Evolutionary conservation across 768 basidiomycete genomes (phyloP).

Genomic region (Leucocoprinus sp.): DNA sequence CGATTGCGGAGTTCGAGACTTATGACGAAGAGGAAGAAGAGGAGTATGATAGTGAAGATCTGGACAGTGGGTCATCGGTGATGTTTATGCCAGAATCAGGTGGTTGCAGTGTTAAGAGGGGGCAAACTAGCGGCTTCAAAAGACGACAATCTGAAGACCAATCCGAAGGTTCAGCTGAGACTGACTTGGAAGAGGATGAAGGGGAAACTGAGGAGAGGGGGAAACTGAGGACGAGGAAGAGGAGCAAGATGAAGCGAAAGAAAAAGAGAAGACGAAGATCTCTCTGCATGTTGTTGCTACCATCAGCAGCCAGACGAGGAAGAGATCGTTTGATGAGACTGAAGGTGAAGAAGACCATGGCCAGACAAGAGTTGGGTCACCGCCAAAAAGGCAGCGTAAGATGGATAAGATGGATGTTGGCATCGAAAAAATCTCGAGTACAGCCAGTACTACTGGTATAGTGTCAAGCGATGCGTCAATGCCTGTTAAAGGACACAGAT

Average conservation of each 20-base stretch:
- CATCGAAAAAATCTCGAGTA: no score
- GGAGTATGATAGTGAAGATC: no score
- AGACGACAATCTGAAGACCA: no score
- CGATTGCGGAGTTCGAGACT: no score
- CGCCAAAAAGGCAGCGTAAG: constrained; percentile 2
- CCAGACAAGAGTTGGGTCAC: not conserved
- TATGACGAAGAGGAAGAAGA: not conserved
- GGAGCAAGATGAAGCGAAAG: not conserved
- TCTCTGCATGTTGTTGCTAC: not conserved
- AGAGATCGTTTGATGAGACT: constrained; percentile 23
- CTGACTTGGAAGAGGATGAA: constrained; percentile 6
- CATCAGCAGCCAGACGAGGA: constrained; percentile 17
- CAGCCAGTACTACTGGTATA: no score
- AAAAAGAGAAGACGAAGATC: not conserved
- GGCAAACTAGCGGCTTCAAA: constrained; percentile 11
- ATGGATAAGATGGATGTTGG: not conserved
- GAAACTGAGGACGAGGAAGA: constrained; percentile 8
- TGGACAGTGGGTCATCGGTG: no score
- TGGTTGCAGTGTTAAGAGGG: no score
- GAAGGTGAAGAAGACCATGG: not conserved
- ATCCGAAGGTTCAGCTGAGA: constrained; percentile 1
- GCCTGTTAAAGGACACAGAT: no score
- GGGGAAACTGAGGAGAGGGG: constrained; percentile 10
- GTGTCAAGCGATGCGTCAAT: no score
- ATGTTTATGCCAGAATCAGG: no score